Percentiles rank a stretch among this genome's conserved stretches.
phyloP scores from a whole-genome alignment of 371 early-diverging fungal species.

The Mortierella sp. region DNA sequence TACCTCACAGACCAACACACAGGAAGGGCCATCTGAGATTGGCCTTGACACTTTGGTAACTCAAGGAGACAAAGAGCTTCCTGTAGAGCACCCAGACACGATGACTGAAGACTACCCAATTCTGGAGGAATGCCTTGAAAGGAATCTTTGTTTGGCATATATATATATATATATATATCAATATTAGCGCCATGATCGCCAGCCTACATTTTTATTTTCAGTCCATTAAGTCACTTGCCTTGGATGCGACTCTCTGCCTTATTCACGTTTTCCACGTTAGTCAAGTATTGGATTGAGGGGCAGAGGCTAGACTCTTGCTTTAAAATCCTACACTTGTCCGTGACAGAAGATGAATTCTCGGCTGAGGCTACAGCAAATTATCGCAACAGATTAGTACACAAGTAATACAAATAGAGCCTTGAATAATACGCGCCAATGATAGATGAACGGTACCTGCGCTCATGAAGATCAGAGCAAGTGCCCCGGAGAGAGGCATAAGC shows the following conservation, averaged over 20 bases:
- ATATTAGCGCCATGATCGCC: neutral
- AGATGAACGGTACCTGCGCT: conserved; percentile 25
- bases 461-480: conserved; percentile 13
- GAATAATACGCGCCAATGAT: too few relatives aligned
- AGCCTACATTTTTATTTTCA: neutral
- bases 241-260: conserved; percentile 28
- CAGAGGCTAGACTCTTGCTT: conserved; percentile 21
- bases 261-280: conserved; percentile 8
- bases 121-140: conserved; percentile 15
- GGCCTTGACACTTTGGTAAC: conserved; percentile 35
- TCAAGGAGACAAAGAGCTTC: conserved; percentile 41
- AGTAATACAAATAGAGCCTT: neutral
- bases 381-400: neutral
- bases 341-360: neutral
- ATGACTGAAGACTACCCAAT: conserved; percentile 2
- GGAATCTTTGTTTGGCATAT: conserved; percentile 5
- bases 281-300: conserved; percentile 31
- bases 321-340: conserved; percentile 20
- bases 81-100: conserved; percentile 29
- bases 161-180: neutral
- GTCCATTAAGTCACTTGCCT: conserved; percentile 11
- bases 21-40: conserved; percentile 13
- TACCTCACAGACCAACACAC: conserved; percentile 53
- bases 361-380: conserved; percentile 4
- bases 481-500: conserved; percentile 19